Percentiles rank a stretch among this genome's conserved stretches.
Conservation (phyloP, 2,329 filamentous ascomycete genomes). For the Karstenula rhodostoma region DNA sequence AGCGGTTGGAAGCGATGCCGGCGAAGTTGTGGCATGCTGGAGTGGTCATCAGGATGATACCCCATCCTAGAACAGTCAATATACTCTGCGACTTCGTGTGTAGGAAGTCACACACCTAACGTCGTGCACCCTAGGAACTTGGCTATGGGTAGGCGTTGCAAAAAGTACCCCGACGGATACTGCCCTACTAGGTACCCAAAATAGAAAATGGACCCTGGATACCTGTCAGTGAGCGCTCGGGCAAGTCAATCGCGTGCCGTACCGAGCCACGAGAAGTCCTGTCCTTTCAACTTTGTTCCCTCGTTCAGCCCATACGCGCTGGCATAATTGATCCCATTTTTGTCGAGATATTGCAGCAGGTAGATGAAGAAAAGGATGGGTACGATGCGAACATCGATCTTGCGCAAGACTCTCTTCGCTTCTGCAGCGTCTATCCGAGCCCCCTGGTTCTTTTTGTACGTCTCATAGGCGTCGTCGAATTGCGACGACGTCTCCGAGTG, state of each 20-base stretch:
- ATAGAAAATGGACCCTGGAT: slow-evolving; percentile 56
- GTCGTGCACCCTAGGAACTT: slow-evolving; percentile 56
- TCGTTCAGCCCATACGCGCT: slow-evolving; percentile 59
- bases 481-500: slow-evolving; percentile 33
- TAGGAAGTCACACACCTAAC: slow-evolving; percentile 32
- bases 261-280: slow-evolving; percentile 31
- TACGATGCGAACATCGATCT: slow-evolving; percentile 41
- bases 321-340: slow-evolving; percentile 61
- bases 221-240: slow-evolving; percentile 1
- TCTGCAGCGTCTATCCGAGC: slow-evolving; percentile 31
- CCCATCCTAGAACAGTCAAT: slow-evolving; percentile 42
- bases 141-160: slow-evolving; percentile 57
- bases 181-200: slow-evolving; percentile 59
- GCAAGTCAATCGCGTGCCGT: slow-evolving; percentile 8
- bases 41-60: slow-evolving; percentile 52
- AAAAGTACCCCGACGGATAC: slow-evolving; percentile 53
- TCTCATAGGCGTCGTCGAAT: slow-evolving; percentile 44
- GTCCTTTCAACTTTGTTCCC: slow-evolving; percentile 54
- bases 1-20: slow-evolving; percentile 33
- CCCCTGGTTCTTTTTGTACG: slow-evolving; percentile 38
- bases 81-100: neutral
- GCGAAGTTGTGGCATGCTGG: slow-evolving; percentile 48
- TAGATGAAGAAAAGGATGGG: slow-evolving; percentile 47
- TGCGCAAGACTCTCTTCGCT: slow-evolving; percentile 39
- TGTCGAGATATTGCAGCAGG: slow-evolving; percentile 53